phyloP scores from a whole-genome alignment of 1,284 basidiomycete species.

The Papiliotrema laurentii region DNA sequence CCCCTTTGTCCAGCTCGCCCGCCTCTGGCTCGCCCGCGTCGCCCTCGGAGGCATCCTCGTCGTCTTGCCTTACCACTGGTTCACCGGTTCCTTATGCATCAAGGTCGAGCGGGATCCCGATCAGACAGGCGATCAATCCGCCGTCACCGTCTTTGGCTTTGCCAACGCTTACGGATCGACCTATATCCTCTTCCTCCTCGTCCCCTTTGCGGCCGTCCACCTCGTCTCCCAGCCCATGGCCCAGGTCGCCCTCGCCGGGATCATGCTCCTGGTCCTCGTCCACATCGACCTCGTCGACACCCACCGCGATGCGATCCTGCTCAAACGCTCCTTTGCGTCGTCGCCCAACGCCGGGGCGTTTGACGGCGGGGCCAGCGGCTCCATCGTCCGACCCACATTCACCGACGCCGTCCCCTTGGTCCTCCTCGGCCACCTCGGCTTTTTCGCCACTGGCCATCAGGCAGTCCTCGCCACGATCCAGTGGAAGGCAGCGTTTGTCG shows the following conservation, averaged over 20 bases:
- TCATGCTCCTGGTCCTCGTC: slow-evolving; percentile 61
- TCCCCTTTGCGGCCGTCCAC: slow-evolving; percentile 62
- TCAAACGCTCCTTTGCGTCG: slow-evolving; percentile 43
- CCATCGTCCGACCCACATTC: slow-evolving; percentile 54
- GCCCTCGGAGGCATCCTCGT: slow-evolving; percentile 56
- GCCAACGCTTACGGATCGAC: slow-evolving; percentile 85
- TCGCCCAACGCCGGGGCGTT: slow-evolving; percentile 34
- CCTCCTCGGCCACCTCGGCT: slow-evolving; percentile 68
- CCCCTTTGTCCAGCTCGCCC: slow-evolving; percentile 51
- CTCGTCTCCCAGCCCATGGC: slow-evolving; percentile 71
- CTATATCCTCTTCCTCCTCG: slow-evolving; percentile 74
- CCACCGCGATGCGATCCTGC: slow-evolving; percentile 62
- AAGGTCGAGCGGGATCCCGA: slow-evolving; percentile 53
- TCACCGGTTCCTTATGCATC: slow-evolving; percentile 65
- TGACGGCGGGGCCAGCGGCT: slow-evolving; percentile 46
- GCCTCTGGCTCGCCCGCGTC: slow-evolving; percentile 62
- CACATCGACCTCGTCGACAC: slow-evolving; percentile 76
- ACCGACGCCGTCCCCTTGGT: slow-evolving; percentile 66
- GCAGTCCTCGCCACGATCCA: slow-evolving; percentile 83
- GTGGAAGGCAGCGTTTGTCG: slow-evolving; percentile 90
- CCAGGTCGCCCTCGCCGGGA: slow-evolving; percentile 67
- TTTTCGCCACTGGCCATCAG: slow-evolving; percentile 90
- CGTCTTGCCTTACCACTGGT: slow-evolving; percentile 64
- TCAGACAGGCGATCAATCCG: slow-evolving; percentile 41
- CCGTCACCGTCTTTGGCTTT: slow-evolving; percentile 74